A percentile compares a stretch with the other conserved stretches of the same genome.
phyloP scores from a whole-genome alignment of 371 early-diverging fungal species.

The Mucor ambiguus region DNA sequence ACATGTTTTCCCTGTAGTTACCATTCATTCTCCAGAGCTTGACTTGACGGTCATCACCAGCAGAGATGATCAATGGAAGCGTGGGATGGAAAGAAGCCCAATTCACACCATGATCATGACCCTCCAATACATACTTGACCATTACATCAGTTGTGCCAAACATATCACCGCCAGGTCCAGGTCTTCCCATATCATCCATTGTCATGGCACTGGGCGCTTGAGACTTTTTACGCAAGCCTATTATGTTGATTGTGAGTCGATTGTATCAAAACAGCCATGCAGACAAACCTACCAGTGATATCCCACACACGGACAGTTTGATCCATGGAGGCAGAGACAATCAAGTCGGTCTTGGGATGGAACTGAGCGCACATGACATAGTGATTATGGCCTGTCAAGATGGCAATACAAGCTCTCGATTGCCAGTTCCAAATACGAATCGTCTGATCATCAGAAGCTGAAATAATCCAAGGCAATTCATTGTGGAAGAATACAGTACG shows the following conservation, averaged over 20 bases:
- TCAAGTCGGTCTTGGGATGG: conserved; percentile 94
- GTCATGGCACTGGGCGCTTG: conserved; percentile 60
- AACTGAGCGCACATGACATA: conserved; percentile 99
- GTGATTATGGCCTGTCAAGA: conserved; percentile 98
- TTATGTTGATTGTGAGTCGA: not conserved
- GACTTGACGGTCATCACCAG: conserved; percentile 98
- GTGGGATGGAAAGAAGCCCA: conserved; percentile 97
- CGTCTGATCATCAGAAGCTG: conserved; percentile 98
- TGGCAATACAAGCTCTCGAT: conserved; percentile 96
- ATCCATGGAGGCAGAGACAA: conserved; percentile 97
- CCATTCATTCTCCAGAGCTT: conserved; percentile 98
- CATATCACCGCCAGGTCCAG: conserved; percentile 78
- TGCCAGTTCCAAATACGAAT: conserved; percentile 99
- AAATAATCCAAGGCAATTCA: conserved; percentile 98
- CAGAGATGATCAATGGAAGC: conserved; percentile 92
- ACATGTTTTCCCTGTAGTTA: conserved; percentile 24
- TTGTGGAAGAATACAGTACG: conserved; percentile 98
- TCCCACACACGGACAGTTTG: conserved; percentile 99
- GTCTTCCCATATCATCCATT: conserved; percentile 60
- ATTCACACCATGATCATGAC: conserved; percentile 99
- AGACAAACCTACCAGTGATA: conserved; percentile 72
- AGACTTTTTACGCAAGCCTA: conserved; percentile 86
- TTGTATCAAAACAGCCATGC: not conserved
- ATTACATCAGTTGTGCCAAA: conserved; percentile 95
- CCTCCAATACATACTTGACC: conserved; percentile 98